Base-by-base conservation (phyloP, 108 stramenopile genomes). In the Nitzschia sp. region DNA sequence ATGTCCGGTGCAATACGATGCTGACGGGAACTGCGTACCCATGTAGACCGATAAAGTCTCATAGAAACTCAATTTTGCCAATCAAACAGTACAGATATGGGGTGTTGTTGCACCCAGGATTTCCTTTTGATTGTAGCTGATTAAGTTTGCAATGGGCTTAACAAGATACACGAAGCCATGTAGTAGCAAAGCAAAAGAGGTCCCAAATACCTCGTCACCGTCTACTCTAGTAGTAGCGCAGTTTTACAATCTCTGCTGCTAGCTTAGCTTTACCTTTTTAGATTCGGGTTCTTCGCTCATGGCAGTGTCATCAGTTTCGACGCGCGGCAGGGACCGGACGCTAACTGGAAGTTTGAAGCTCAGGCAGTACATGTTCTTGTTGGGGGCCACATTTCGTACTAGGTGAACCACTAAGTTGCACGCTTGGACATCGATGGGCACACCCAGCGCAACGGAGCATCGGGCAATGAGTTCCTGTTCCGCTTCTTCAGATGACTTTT, bases 341-440 rank as follows among this genome's bases (percentile, higher is more conserved):
- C 70, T 87, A 18, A 60, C 51, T 27, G 93, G 93, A 45, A 95
- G 58, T 17, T 47, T 29, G 63, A 95, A 95, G 59, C 82, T 87
- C 4, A 95, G 83, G 62, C 93, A 92, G 23, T 89, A 71, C 93
- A 95, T 95, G 71, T 91, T 90, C 69, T 95, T 91, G 47, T 80
- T 85, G 18, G 93, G 93, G 11, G 90, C 78, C 24, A 95, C 89
- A 71, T 95, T 87, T 60, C 93, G 64, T 17, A 95, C 90, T 9
- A 81, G 54, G 63, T 81, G 84, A 34, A 91, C 71, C 2, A 35
- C 25, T 8, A 80, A 70, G 23, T 75, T 59, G 47, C 81, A 51
- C 26, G 34, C 32, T 13, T 46, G 53, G 17, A 71, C 51, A 59
- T 85, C 79, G 0, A 88, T 63, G 11, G 75, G 31, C 76, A 89